Evolutionary conservation across 352 stramenopile genomes (phyloP), one percentile per base, ranked within the genome.

Genomic region (Phytophthora tentaculata): DNA sequence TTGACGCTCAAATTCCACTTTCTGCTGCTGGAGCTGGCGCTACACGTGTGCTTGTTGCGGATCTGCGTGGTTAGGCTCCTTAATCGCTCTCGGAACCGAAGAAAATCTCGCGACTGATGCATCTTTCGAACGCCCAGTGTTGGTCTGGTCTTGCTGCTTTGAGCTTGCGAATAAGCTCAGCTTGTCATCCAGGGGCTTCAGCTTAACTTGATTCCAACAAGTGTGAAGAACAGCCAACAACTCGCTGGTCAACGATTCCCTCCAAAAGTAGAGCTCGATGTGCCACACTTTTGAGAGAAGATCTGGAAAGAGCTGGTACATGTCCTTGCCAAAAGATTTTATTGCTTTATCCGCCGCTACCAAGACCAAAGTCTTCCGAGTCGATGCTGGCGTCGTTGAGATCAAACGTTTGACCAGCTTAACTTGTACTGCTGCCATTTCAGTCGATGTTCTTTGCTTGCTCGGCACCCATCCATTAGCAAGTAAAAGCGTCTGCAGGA

Each of bases 211-310:
- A 8, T 28, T 29, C 44, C 19, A 20, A 50, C 14, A 16, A 28
- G 20, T 24, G 9, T 51, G 20, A 17, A 50, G 22, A 51, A n/a
- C 9, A n/a, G 17, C 23, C 22, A 74, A 23, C 3, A 41, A 24
- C 8, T 37, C 48, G 6, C 7, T 23, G 3, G 26, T 41, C 3
- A 54, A 6, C 2, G 48, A 24, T 23, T 41, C 48, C 24, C 24
- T 26, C 24, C 48, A 54, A 8, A 54, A n/a, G 16, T 24, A 54
- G 19, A 54, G 39, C 8, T 54, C 16, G 8, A 54, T 6, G 17
- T 16, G 48, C 17, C 45, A 52, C 24, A 20, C 24, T 39, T 37
- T 54, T 23, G 48, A 22, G 48, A 54, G 48, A 23, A 54, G 23
- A 16, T n/a, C 24, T 35, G 13, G 48, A 37, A 54, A 17, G 24